A percentile compares a stretch with the other conserved stretches of the same genome.
These are phyloP conservation scores for Penicillium sp. DNA, from an alignment of 2,329 filamentous ascomycete species.

Conservation along the genomic window DNA sequence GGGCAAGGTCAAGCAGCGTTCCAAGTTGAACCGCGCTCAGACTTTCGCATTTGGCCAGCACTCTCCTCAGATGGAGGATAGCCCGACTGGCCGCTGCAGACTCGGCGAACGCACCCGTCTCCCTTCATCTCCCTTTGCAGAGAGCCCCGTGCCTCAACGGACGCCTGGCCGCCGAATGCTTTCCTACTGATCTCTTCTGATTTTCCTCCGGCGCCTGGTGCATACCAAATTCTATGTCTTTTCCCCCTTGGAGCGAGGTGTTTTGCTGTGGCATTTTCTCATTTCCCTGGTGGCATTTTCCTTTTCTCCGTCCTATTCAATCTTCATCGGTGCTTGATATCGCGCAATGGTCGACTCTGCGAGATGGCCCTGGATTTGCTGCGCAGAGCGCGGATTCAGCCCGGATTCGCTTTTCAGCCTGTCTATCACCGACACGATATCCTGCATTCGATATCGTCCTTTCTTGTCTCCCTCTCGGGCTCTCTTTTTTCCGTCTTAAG, in stretches of 20 bases:
- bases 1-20: conserved; percentile 83
- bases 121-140: conserved; percentile 36
- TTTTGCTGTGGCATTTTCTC: conserved; percentile 14
- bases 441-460: conserved; percentile 17
- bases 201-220: conserved; percentile 14
- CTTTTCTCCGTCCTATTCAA: conserved; percentile 11
- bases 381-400: conserved; percentile 8
- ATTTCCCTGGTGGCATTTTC: conserved; percentile 14
- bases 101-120: conserved; percentile 30
- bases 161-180: conserved; percentile 43
- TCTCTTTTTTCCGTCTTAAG: conserved; percentile 5
- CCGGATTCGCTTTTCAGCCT: conserved; percentile 3
- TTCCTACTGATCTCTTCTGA: conserved; percentile 33
- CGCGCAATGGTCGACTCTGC: conserved; percentile 10
- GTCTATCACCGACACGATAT: conserved; percentile 11
- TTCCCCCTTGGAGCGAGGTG: conserved; percentile 24
- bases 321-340: conserved; percentile 4
- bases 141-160: conserved; percentile 33
- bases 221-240: conserved; percentile 16
- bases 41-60: conserved; percentile 92
- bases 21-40: conserved; percentile 78
- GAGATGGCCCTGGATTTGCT: conserved; percentile 4
- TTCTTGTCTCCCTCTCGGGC: conserved; percentile 14
- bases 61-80: conserved; percentile 57
- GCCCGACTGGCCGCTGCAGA: conserved; percentile 52